phyloP scores from a whole-genome alignment of 257 asterid genomes.

The Primulina huaijiensis region DNA sequence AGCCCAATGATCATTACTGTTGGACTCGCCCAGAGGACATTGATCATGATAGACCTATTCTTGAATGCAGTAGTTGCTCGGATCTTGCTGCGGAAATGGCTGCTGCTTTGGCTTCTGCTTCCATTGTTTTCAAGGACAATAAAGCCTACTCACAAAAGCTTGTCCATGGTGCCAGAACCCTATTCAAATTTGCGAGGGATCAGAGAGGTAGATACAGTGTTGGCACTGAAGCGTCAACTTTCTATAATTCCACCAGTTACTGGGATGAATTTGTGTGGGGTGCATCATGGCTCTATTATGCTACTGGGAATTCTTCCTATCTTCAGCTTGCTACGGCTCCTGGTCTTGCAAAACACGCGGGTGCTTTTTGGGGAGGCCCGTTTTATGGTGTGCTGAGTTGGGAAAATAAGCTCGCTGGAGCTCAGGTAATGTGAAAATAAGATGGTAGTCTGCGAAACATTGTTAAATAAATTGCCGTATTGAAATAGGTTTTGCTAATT shows the following conservation, averaged over 20 bases:
- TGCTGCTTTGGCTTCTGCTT: conserved; percentile 95
- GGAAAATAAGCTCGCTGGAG: conserved; percentile 94
- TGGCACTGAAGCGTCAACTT: conserved; percentile 56
- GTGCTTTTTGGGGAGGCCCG: conserved; percentile 95
- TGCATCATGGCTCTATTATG: conserved; percentile 90
- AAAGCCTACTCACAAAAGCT: conserved; percentile 87
- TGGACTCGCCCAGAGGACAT: conserved; percentile 98
- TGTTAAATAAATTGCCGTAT: neutral
- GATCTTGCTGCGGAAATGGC: conserved; percentile 98
- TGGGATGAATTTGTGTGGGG: conserved; percentile 95
- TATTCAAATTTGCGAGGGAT: conserved; percentile 70
- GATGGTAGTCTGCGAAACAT: neutral
- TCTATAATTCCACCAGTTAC: conserved; percentile 79
- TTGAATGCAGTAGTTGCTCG: conserved; percentile 64
- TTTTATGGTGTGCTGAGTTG: conserved; percentile 88
- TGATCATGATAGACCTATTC: conserved; percentile 64
- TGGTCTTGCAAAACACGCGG: conserved; percentile 77
- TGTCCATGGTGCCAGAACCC: conserved; percentile 89
- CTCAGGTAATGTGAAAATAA: conserved; percentile 56
- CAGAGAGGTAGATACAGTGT: conserved; percentile 87
- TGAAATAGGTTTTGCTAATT: conserved; percentile 7
- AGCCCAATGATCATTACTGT: conserved; percentile 78
- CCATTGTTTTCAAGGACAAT: conserved; percentile 91
- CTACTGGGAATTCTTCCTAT: conserved; percentile 81
- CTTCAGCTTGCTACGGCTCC: conserved; percentile 86